These are phyloP conservation scores for Cydonia oblonga DNA, from an alignment of 331 rosid species.

Conservation along the genomic window DNA sequence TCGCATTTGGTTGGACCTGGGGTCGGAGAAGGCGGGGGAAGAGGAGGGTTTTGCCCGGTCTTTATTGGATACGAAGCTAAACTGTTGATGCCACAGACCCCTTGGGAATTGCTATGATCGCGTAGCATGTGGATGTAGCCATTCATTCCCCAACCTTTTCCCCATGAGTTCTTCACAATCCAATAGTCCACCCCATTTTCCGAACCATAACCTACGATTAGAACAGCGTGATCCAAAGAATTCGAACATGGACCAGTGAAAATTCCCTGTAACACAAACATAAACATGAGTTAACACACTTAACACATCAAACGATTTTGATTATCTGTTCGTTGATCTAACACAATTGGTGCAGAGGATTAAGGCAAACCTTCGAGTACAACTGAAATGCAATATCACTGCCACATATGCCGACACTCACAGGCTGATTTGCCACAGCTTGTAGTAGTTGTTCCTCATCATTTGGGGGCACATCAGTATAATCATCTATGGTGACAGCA, in stretches of 20 bases:
- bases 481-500: constrained; percentile 74
- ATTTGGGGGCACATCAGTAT: constrained; percentile 39
- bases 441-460: constrained; percentile 53
- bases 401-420: constrained; percentile 85
- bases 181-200: constrained; percentile 76
- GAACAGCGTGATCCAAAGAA: constrained; percentile 76
- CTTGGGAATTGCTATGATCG: constrained; percentile 39
- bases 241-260: constrained; percentile 82
- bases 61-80: constrained; percentile 29
- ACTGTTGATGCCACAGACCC: constrained; percentile 80
- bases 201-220: constrained; percentile 87
- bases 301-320: no score
- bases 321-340: no score
- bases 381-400: constrained; percentile 69
- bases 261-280: constrained; percentile 50
- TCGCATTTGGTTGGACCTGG: constrained; percentile 65
- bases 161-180: constrained; percentile 94
- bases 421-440: constrained; percentile 84
- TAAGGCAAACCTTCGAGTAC: constrained; percentile 50
- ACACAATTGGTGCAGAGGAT: not conserved
- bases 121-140: constrained; percentile 67
- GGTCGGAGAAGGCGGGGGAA: constrained; percentile 61
- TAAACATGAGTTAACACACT: not conserved
- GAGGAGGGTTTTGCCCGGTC: constrained; percentile 68
- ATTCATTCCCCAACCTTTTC: constrained; percentile 68